These are phyloP conservation scores for Trichocladium antarcticum DNA, from an alignment of 495 filamentous ascomycete species.

Conservation along the genomic window DNA sequence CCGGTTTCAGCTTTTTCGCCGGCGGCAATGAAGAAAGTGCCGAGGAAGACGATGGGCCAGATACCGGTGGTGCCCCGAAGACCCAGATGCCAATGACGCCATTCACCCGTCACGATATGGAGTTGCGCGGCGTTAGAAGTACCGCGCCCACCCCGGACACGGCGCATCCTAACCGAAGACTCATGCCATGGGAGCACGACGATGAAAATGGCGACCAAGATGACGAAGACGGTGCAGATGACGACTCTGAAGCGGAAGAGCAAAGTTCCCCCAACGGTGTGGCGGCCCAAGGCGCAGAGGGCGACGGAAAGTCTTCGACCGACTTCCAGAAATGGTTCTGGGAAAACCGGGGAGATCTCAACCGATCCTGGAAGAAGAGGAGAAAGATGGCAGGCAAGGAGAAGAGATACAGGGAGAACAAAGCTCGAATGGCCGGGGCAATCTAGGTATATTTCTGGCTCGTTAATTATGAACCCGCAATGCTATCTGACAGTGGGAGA, in stretches of 20 bases:
- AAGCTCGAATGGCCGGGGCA: conserved; percentile 42
- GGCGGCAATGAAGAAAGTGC: conserved; percentile 32
- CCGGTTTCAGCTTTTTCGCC: conserved; percentile 43
- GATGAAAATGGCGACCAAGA: conserved; percentile 31
- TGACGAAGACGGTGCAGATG: conserved; percentile 27
- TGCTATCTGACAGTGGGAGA: neutral
- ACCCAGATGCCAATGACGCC: conserved; percentile 60
- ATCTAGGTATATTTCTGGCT: conserved; percentile 19
- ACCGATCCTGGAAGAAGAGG: conserved; percentile 81
- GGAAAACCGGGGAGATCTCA: conserved; percentile 79
- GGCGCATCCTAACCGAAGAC: conserved; percentile 52
- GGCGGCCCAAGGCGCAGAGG: conserved; percentile 14
- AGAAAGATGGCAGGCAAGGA: conserved; percentile 72
- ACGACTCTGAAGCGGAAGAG: conserved; percentile 22
- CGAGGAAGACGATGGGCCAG: conserved; percentile 38
- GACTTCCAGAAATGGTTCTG: conserved; percentile 88
- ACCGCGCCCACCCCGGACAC: conserved; percentile 94
- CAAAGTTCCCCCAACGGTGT: conserved; percentile 16
- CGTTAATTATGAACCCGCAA: neutral
- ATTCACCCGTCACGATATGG: conserved; percentile 65
- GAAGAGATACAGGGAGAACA: conserved; percentile 77
- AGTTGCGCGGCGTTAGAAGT: conserved; percentile 59
- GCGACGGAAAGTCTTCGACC: conserved; percentile 30
- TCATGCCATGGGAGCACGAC: conserved; percentile 39
- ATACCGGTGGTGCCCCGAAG: conserved; percentile 10